phyloP scores from a whole-genome alignment of 352 stramenopile genomes.

The Globisporangium polare region DNA sequence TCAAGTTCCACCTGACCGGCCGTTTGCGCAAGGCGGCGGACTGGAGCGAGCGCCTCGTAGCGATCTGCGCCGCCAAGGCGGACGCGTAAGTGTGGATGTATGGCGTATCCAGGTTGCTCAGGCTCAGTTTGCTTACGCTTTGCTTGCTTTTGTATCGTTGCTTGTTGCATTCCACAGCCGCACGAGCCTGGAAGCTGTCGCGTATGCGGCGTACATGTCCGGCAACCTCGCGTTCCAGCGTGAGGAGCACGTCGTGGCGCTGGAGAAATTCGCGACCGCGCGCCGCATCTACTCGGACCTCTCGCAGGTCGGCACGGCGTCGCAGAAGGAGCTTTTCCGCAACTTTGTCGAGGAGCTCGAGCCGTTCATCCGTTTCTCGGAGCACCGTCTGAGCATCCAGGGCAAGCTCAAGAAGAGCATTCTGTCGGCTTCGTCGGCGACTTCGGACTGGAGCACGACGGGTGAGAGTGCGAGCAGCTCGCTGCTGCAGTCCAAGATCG shows the following conservation, averaged over 20 bases:
- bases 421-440: constrained; percentile 23
- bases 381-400: constrained; percentile 69
- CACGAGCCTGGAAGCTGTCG: constrained; percentile 85
- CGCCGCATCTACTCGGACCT: constrained; percentile 84
- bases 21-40: constrained; percentile 85
- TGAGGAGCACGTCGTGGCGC: constrained; percentile 75
- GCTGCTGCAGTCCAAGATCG: constrained; percentile 82
- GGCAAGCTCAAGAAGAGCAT: constrained; percentile 36
- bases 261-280: constrained; percentile 77
- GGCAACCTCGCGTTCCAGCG: constrained; percentile 88
- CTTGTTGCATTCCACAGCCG: constrained; percentile 25
- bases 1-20: constrained; percentile 87
- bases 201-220: constrained; percentile 87
- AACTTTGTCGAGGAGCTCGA: constrained; percentile 68
- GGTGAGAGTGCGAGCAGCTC: constrained; percentile 70
- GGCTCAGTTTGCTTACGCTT: neutral
- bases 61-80: constrained; percentile 69
- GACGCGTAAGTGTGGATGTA: constrained; percentile 52
- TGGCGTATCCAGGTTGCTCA: neutral
- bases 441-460: constrained; percentile 50
- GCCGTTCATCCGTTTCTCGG: constrained; percentile 83
- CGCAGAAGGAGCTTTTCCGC: constrained; percentile 78
- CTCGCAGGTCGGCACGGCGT: constrained; percentile 72
- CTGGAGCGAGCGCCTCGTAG: constrained; percentile 80
- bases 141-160: neutral